Evolutionary conservation across 805 yeast genomes (phyloP).

Genomic region (Metschnikowia kunwiensis): DNA sequence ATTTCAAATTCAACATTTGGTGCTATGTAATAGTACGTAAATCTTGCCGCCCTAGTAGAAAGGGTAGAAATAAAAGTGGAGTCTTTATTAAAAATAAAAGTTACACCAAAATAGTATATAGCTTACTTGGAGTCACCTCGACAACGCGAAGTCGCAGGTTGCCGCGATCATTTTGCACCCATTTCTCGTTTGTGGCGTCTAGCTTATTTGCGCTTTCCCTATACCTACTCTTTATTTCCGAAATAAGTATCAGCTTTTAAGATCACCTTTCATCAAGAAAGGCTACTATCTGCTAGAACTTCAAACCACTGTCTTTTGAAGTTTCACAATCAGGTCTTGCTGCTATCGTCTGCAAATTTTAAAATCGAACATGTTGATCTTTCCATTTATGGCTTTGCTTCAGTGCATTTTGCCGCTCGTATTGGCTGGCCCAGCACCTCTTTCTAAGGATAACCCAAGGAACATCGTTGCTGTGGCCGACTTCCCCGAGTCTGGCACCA

Average conservation of each 20-base stretch:
- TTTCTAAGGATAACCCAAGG: conserved; percentile 46
- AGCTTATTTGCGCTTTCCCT: not conserved
- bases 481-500: conserved; percentile 33
- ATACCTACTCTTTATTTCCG: not conserved
- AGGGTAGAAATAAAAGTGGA: no score
- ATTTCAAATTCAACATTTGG: no score
- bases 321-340: conserved; percentile 3
- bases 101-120: no score
- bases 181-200: conserved; percentile 2
- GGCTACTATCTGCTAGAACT: not conserved
- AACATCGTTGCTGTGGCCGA: conserved; percentile 56
- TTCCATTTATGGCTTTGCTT: conserved; percentile 2
- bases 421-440: conserved; percentile 48
- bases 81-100: no score
- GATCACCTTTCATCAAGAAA: not conserved
- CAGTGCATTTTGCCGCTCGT: conserved; percentile 3
- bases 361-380: conserved; percentile 1
- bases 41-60: no score
- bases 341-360: no score
- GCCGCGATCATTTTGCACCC: conserved; percentile 11
- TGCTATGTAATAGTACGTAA: no score
- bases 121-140: no score
- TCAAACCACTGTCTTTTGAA: no score
- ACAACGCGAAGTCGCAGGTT: no score
- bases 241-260: not conserved